These are phyloP conservation scores for Fabrea salina DNA, from an alignment of 169 alveolate species.

Conservation along the genomic window DNA sequence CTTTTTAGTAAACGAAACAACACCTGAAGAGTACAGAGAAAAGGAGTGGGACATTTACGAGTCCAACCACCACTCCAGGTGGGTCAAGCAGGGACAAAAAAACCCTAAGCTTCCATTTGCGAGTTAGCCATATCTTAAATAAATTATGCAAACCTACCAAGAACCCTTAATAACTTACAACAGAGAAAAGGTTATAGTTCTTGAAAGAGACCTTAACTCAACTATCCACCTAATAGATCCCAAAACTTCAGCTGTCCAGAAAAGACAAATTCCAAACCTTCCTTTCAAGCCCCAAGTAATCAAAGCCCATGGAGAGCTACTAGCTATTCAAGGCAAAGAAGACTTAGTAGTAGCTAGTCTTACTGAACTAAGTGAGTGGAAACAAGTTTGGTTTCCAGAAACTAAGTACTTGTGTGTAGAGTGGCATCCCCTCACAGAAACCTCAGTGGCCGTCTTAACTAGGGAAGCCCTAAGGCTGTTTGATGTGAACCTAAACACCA, in stretches of 20 bases:
- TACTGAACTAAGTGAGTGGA: not conserved
- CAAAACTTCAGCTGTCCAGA: no score
- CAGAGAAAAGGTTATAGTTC: no score
- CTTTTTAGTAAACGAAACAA: not conserved
- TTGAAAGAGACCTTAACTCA: no score
- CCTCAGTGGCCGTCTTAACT: not conserved
- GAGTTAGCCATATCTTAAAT: no score
- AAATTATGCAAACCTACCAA: no score
- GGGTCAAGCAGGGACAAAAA: not conserved
- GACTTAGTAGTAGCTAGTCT: not conserved
- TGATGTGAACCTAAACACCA: not conserved
- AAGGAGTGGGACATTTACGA: not conserved
- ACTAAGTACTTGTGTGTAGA: not conserved
- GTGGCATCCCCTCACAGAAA: conserved; percentile 1
- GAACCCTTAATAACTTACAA: no score
- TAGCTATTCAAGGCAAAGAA: not conserved
- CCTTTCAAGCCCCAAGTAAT: not conserved
- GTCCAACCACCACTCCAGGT: not conserved
- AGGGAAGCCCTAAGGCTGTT: not conserved
- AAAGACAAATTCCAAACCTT: no score
- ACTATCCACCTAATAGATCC: no score
- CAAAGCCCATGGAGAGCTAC: not conserved
- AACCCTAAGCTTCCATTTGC: no score
- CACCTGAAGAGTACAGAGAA: not conserved
- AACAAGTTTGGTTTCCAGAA: not conserved